Evolutionary conservation across 2,329 filamentous ascomycete genomes (phyloP), one percentile per base, ranked within the genome.

Genomic region (Metarhizium humberi): DNA sequence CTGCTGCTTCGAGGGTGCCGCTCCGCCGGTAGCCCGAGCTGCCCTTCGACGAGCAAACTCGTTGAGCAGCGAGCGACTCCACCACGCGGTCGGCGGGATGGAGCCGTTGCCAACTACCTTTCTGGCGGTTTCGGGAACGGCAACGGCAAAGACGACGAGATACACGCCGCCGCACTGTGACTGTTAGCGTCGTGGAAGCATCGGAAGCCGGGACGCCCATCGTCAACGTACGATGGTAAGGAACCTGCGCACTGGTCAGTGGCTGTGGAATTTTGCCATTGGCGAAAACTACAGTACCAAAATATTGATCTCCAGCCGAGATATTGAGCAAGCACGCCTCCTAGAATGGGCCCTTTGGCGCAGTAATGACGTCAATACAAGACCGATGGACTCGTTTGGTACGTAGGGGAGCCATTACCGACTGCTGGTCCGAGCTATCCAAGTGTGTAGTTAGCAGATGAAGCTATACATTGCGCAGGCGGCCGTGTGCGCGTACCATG

Each of bases 271-370:
- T 36, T 3, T 36, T 36, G 8, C 6, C 34, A 36, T 36, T 13
- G 8, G 34, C 34, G 34, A 36, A 82, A 78, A 6, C 73, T 66
- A 16, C 83, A 63, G 50, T 81, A 79, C 77, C 78, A 82, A 61
- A 83, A 83, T 13, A 77, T 75, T 32, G 72, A 73, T 51, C 74
- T 67, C 79, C 80, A 84, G 3, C 77, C 78, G 0, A 78, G 66
- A 54, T 71, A 78, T 54, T 79, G 70, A 6, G 71, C 70, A 20
- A 84, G 63, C 1, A 80, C 59, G 1, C 80, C 81, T 3, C 80
- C 79, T 6, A 83, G 63, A 3, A 81, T 71, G 0, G 81, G 80
- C 0, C 75, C 71, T 38, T 74, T 52, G 1, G 68, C 66, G 6
- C 34, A 36, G 34, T 36, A 8, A 13, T 4, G 2, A 11, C 34